These are phyloP conservation scores for Lavandula angustifolia DNA, from an alignment of 257 asterid species.

Conservation along the genomic window DNA sequence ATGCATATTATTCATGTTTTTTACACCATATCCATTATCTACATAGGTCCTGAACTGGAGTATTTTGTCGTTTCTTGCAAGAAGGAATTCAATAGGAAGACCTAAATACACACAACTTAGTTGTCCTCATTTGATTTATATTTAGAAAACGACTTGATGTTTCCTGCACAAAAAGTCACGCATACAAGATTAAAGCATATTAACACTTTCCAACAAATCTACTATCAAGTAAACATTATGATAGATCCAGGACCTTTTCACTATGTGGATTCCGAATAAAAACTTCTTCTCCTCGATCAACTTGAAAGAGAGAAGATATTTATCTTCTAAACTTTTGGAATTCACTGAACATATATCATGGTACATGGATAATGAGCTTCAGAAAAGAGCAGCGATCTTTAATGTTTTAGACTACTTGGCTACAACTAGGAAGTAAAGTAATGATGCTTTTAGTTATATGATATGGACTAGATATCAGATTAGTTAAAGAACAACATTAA, in stretches of 20 bases:
- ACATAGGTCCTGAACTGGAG: not conserved
- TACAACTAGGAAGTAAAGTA: not conserved
- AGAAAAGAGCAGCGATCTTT: not conserved
- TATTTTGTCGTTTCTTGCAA: conserved; percentile 15
- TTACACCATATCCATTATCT: not conserved
- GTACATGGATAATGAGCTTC: conserved; percentile 12
- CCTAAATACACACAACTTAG: not conserved
- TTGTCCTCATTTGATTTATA: not conserved
- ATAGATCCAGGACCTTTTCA: not conserved
- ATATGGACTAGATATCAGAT: conserved; percentile 15
- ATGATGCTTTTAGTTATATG: not conserved
- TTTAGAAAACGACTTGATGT: not conserved
- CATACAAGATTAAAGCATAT: not conserved
- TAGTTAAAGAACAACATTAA: conserved; percentile 24
- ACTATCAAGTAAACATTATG: not conserved
- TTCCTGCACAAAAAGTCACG: not conserved
- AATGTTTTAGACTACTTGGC: conserved; percentile 12
- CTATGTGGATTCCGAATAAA: conserved; percentile 11
- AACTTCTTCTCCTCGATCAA: not conserved
- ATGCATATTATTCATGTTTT: not conserved
- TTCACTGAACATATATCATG: not conserved
- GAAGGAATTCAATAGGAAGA: not conserved
- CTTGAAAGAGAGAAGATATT: not conserved
- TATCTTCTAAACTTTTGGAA: not conserved
- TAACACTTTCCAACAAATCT: not conserved